Evolutionary conservation across 208 protist genomes (phyloP).

Genomic region (Endotrypanum monterogeii): DNA sequence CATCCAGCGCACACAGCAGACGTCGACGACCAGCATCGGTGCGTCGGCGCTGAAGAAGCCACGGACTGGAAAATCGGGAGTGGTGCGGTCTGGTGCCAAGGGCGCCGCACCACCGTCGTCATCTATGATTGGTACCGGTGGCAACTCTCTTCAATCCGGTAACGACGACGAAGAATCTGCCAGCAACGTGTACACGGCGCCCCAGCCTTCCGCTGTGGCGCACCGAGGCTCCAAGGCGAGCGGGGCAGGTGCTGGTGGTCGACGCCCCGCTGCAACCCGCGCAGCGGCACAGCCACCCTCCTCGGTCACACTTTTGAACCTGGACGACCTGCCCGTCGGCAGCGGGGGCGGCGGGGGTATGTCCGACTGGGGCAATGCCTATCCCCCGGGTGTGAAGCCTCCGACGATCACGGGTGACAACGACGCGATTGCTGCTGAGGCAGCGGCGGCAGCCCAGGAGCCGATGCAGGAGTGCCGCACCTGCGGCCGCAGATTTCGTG

Average conservation of each 20-base stretch:
- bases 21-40: conserved; percentile 2
- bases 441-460: conserved; percentile 47
- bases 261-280: conserved; percentile 12
- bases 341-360: conserved; percentile 29
- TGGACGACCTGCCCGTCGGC: conserved; percentile 61
- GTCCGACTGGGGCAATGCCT: conserved; percentile 43
- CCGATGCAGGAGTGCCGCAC: conserved; percentile 53
- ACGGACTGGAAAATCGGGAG: neutral
- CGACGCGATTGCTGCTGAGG: conserved; percentile 34
- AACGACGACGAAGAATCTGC: conserved; percentile 3
- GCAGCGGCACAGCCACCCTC: neutral
- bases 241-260: conserved; percentile 1
- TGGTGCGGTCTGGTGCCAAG: conserved; percentile 4
- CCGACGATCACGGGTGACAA: conserved; percentile 24
- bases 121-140: conserved; percentile 1
- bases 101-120: neutral
- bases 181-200: conserved; percentile 17
- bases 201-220: neutral
- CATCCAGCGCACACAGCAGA: neutral
- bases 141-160: neutral
- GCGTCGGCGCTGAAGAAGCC: conserved; percentile 33
- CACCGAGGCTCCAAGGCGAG: neutral
- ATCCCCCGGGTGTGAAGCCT: conserved; percentile 38
- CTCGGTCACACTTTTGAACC: conserved; percentile 14
- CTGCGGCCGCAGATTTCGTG: conserved; percentile 77